phyloP scores from a whole-genome alignment of 371 early-diverging fungal genomes.

The Mucor saturninus region DNA sequence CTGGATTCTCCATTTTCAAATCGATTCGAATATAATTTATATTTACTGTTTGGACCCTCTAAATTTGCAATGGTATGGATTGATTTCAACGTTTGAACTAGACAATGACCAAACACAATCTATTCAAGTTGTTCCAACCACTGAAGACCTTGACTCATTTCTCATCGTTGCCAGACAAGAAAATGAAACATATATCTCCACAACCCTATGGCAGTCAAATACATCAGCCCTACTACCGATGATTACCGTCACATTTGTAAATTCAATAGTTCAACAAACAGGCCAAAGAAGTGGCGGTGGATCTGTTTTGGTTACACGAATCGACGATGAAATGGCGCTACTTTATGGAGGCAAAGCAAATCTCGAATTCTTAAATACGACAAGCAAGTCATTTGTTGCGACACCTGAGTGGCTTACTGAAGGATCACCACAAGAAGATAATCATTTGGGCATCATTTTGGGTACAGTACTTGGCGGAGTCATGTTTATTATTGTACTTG shows the following conservation, averaged over 20 bases:
- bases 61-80: constrained; percentile 13
- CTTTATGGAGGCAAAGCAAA: constrained; percentile 12
- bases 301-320: constrained; percentile 6
- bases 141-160: constrained; percentile 12
- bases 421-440: background rate
- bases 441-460: constrained; percentile 12
- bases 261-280: background rate
- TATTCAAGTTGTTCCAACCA: background rate
- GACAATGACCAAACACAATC: background rate
- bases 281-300: background rate
- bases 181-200: background rate
- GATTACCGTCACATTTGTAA: constrained; percentile 4
- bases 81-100: background rate
- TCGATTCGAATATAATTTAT: background rate
- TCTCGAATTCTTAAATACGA: constrained; percentile 19
- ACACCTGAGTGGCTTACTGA: constrained; percentile 13
- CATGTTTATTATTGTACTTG: constrained; percentile 12
- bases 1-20: constrained; percentile 19
- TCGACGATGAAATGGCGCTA: constrained; percentile 11
- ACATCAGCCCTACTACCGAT: constrained; percentile 2
- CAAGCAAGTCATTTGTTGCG: background rate
- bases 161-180: constrained; percentile 2
- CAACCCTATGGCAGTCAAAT: constrained; percentile 14
- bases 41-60: constrained; percentile 17
- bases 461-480: constrained; percentile 21